phyloP scores from a whole-genome alignment of 176 grass and related monocot species.

The Hsuehochloa calcarea region DNA sequence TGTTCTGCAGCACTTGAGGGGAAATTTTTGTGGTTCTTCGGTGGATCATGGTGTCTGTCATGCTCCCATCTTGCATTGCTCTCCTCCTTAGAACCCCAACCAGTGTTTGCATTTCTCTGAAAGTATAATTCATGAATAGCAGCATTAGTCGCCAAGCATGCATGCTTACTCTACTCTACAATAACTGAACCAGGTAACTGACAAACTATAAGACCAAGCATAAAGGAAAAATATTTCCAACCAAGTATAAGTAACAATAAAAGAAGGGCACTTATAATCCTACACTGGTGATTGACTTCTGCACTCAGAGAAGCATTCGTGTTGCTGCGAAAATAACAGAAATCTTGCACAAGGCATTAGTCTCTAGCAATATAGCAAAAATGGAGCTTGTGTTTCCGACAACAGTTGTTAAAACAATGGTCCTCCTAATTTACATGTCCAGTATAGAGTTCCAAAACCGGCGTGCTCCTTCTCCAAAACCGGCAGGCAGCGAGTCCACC shows the following conservation, averaged over 20 bases:
- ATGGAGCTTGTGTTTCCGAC: background rate
- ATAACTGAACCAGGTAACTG: background rate
- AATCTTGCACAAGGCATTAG: background rate
- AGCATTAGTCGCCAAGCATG: background rate
- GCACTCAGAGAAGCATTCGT: background rate
- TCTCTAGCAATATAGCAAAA: background rate
- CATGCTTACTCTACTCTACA: too few species aligned
- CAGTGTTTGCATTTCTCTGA: constrained; percentile 61
- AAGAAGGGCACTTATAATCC: background rate
- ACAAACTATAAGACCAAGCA: background rate
- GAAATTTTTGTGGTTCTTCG: constrained; percentile 38
- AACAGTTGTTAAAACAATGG: background rate
- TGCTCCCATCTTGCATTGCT: constrained; percentile 47
- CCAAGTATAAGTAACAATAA: background rate
- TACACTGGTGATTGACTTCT: background rate
- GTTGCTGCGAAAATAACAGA: background rate
- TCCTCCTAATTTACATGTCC: too few species aligned
- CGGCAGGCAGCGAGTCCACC: too few species aligned
- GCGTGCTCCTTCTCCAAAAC: too few species aligned
- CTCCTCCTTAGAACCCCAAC: constrained; percentile 63
- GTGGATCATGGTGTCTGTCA: constrained; percentile 44
- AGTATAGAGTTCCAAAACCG: too few species aligned
- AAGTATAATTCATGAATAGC: background rate
- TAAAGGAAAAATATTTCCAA: constrained; percentile 11
- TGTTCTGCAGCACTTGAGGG: background rate